Base-by-base conservation (phyloP, 805 yeast species). In the Dipodascus albidus region DNA sequence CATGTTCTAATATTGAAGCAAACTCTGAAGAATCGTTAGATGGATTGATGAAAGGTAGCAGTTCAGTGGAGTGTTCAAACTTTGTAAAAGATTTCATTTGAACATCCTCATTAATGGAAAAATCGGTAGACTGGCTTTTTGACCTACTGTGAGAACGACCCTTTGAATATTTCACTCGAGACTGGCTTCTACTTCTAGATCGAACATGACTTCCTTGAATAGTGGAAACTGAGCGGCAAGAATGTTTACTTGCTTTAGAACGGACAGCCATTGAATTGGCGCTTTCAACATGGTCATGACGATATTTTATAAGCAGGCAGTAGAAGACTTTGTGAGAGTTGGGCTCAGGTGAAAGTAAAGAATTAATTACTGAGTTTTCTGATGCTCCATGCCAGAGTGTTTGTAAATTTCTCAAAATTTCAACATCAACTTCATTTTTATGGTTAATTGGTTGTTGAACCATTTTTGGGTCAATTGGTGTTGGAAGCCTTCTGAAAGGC, bases 241-340 rank as follows among this genome's bases (percentile, higher is more conserved):
- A n/a, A n/a, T n/a, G n/a, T 31, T 15, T 15, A 31, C 38, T 9
- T 31, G 9, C 14, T 31, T 15, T 31, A 31, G 38, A 15, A 31
- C 14, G 9, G 38, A 9, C 15, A 9, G 14, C 38, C 15, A 31
- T 9, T 14, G 20, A n/a, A n/a, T 38, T 19, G 44, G 9, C 15
- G 20, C 4, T 6, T 8, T n/a, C 49, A 8, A 8, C 22, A 60
- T 85, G 91, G 54, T 84, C 89, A 57, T 79, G 79, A 56, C 93
- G 75, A 67, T 87, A 88, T 59, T 85, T 79, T 72, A 81, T 71
- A 57, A 87, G 71, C 48, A 88, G 68, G 58, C 85, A 84, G 68
- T 87, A 87, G 61, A 87, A 83, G 49, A 87, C 81, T 72, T 87
- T 87, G 60, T 87, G 96, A 0, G 89, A 76, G 60, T 81, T 83